Base-by-base conservation (phyloP, 2,329 filamentous ascomycete genomes). In the Coniochaeta hoffmannii region DNA sequence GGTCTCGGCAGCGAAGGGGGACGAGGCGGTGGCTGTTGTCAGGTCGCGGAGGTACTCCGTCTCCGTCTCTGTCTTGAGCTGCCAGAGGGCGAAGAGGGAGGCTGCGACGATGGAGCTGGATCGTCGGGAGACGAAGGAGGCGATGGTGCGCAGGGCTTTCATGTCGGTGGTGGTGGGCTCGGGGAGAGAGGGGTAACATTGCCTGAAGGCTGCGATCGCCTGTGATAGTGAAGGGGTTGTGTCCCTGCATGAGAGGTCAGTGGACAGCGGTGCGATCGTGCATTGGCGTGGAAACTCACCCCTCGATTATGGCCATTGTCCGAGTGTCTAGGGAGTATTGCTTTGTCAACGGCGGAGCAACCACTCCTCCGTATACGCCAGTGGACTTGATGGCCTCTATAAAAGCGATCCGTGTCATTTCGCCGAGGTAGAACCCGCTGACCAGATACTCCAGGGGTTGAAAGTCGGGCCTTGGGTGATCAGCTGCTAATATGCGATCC, bases 371-470 rank as follows among this genome's bases (percentile, higher is more conserved):
- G 50, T 86, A 74, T 0, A 85, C 61, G 0, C 77, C 80, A 0
- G 77, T 74, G 0, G 72, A 75, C 55, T 76, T 69, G 50, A 86
- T 76, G 0, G 82, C 83, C 58, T 87, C 84, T 22, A 85, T 59
- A 44, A 86, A 69, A 0, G 77, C 75, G 12, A 83, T 67, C 17
- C 85, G 76, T 60, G 76, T 81, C 50, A 88, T 78, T 67, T 88
- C 85, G 50, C 85, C 85, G 2, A 88, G 69, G 63, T 88, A 88
- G 63, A 80, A 82, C 34, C 85, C 85, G 61, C 82, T 82, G 41
- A 86, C 79, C 59, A 87, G 71, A 59, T 84, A 76, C 65, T 86
- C 83, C 11, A 85, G 66, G 0, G 83, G 83, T 60, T 86, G 83
- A 59, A 85, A 85, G 24, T 80, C 76, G 0, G 83, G 83, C 53